Percentiles rank a stretch among this genome's conserved stretches.
These are phyloP conservation scores for Malus sylvestris DNA, from an alignment of 306 rosid genomes.

Conservation along the genomic window DNA sequence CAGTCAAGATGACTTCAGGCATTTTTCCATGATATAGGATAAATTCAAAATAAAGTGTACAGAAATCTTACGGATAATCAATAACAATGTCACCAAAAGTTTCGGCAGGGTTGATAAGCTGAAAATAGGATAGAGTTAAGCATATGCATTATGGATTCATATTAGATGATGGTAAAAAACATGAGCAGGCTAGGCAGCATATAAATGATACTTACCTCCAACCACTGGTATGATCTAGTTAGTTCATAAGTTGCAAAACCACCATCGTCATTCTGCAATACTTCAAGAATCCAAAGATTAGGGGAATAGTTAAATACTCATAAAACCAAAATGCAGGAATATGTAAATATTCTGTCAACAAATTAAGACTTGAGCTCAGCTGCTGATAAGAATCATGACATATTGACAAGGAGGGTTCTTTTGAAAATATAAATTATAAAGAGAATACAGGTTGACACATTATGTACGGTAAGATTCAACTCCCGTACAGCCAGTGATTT, in stretches of 20 bases:
- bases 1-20: not conserved
- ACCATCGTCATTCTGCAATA: conserved; percentile 28
- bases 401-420: no score
- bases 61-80: conserved; percentile 29
- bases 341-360: not conserved
- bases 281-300: not conserved
- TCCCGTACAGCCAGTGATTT: conserved; percentile 1
- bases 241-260: conserved; percentile 30
- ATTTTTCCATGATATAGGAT: not conserved
- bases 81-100: conserved; percentile 37
- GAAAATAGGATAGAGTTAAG: not conserved
- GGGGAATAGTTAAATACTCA: not conserved
- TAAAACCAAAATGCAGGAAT: not conserved
- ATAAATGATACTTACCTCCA: conserved; percentile 16
- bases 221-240: conserved; percentile 30
- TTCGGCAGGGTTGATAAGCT: conserved; percentile 36
- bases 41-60: not conserved
- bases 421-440: no score
- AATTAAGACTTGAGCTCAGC: not conserved
- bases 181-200: not conserved
- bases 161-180: not conserved
- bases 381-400: not conserved
- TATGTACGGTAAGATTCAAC: not conserved
- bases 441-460: no score
- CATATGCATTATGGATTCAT: not conserved